A percentile compares a stretch with the other conserved stretches of the same genome.
phyloP scores from a whole-genome alignment of 768 basidiomycete species.

The button mushroom (Agaricus bisporus) region DNA sequence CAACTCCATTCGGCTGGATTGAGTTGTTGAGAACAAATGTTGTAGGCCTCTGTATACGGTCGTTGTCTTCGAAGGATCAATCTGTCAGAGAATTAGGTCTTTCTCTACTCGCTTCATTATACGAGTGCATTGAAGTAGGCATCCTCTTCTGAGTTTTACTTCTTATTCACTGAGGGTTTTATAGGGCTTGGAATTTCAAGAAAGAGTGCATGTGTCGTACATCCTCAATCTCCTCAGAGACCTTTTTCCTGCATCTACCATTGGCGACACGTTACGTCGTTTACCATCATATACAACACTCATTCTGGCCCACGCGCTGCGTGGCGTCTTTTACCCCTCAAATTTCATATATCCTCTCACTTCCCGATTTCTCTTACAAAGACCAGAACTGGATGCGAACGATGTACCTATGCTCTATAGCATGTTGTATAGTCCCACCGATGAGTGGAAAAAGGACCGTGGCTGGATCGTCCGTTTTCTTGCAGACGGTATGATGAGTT shows the following conservation, averaged over 20 bases:
- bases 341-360: conserved; percentile 85
- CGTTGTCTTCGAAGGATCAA: conserved; percentile 60
- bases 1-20: conserved; percentile 73
- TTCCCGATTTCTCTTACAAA: conserved; percentile 84
- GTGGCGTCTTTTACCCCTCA: conserved; percentile 80
- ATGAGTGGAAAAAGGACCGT: conserved; percentile 85
- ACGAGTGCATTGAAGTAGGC: conserved; percentile 59
- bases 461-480: conserved; percentile 84
- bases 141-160: neutral
- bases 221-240: conserved; percentile 65
- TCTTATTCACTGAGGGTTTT: neutral
- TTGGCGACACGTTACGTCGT: conserved; percentile 35
- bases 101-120: conserved; percentile 55
- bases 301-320: conserved; percentile 75
- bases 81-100: conserved; percentile 55
- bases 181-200: conserved; percentile 65
- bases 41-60: conserved; percentile 64
- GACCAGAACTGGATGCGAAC: conserved; percentile 68
- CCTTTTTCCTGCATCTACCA: conserved; percentile 32
- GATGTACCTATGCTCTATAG: conserved; percentile 91
- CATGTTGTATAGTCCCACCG: conserved; percentile 76
- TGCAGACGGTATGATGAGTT: conserved; percentile 70
- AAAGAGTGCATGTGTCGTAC: conserved; percentile 67
- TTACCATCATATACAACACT: conserved; percentile 78
- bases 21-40: conserved; percentile 80